Conservation (phyloP, 768 basidiomycete species). For the Rhizopogon roseolus region DNA sequence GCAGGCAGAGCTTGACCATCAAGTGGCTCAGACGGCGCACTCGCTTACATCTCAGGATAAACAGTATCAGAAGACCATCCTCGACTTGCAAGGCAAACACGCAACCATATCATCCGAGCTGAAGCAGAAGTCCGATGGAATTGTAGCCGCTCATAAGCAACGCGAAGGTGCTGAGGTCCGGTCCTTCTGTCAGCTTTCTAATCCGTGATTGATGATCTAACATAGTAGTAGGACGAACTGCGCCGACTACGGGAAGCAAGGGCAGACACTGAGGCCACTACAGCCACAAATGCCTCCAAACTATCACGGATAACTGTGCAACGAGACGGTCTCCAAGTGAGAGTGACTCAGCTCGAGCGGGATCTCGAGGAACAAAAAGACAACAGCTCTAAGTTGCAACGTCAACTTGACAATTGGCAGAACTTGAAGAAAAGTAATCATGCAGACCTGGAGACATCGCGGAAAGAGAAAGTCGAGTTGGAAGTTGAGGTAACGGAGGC, state of each 20-base stretch:
- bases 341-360: constrained; percentile 49
- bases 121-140: constrained; percentile 34
- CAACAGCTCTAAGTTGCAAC: constrained; percentile 47
- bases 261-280: constrained; percentile 42
- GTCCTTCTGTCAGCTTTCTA: constrained; percentile 2
- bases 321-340: constrained; percentile 50
- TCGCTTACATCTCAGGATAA: constrained; percentile 16
- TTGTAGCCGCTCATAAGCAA: constrained; percentile 36
- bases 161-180: constrained; percentile 44
- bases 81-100: constrained; percentile 26
- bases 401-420: constrained; percentile 69
- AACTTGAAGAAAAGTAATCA: constrained; percentile 60
- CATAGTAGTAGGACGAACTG: constrained; percentile 30
- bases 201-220: constrained; percentile 1
- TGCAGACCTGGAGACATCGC: constrained; percentile 48
- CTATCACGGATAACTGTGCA: constrained; percentile 56
- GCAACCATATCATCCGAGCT: constrained; percentile 31
- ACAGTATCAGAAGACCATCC: constrained; percentile 22
- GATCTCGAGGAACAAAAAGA: constrained; percentile 55
- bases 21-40: constrained; percentile 10
- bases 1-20: constrained; percentile 40
- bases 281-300: constrained; percentile 42
- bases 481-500: constrained; percentile 51
- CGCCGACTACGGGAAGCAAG: constrained; percentile 43
- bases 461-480: constrained; percentile 51